Evolutionary conservation across 257 asterid genomes (phyloP).

Genomic region (Gentiana macrophylla): DNA sequence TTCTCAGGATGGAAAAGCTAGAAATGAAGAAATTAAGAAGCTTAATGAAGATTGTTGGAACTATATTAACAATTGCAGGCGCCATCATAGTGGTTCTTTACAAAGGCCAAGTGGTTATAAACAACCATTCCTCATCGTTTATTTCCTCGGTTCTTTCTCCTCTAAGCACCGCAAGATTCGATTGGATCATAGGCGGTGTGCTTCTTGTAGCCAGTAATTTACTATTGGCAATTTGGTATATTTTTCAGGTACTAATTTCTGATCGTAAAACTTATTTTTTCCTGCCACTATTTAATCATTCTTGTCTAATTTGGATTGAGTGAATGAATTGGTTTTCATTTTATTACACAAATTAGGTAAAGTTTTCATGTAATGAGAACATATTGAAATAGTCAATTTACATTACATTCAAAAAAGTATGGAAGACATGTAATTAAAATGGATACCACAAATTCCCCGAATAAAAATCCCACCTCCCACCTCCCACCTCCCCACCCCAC

Average conservation of each 20-base stretch:
- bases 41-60: constrained; percentile 11
- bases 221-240: constrained; percentile 16
- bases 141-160: neutral
- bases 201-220: constrained; percentile 10
- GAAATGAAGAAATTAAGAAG: constrained; percentile 13
- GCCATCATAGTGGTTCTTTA: constrained; percentile 23
- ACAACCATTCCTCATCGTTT: neutral
- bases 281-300: no score
- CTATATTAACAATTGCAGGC: constrained; percentile 13
- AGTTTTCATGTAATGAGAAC: no score
- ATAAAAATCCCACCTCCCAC: no score
- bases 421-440: no score
- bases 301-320: no score
- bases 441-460: no score
- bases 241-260: constrained; percentile 16
- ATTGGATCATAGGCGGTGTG: constrained; percentile 18
- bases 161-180: neutral
- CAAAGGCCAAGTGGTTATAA: constrained; percentile 13
- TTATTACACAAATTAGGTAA: no score
- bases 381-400: no score
- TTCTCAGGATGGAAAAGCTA: constrained; percentile 20
- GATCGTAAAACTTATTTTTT: no score
- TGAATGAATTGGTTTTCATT: no score
- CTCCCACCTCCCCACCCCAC: no score
- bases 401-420: no score